phyloP scores from a whole-genome alignment of 768 basidiomycete genomes.

The Mycena rosella region DNA sequence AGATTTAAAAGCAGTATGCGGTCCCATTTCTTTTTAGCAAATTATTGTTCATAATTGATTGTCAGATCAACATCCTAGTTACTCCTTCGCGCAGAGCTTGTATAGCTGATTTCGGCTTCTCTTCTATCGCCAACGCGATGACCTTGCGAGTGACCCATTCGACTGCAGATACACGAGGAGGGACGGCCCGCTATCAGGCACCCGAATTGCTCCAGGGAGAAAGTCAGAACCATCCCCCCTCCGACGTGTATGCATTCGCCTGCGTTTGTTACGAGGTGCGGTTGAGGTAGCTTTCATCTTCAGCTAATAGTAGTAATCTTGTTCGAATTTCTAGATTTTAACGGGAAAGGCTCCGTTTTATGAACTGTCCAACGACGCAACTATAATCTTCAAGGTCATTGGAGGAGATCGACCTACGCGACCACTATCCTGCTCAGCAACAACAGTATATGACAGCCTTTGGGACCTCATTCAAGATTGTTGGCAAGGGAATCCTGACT shows the following conservation, averaged over 20 bases:
- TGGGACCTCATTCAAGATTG: conserved; percentile 16
- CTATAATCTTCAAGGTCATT: conserved; percentile 1
- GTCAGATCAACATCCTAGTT: conserved; percentile 62
- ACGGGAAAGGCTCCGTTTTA: conserved; percentile 18
- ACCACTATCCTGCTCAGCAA: not conserved
- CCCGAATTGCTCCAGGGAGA: conserved; percentile 50
- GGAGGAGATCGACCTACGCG: not conserved
- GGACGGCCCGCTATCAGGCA: conserved; percentile 52
- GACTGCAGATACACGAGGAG: conserved; percentile 39
- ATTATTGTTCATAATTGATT: not conserved
- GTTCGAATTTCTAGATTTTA: conserved; percentile 18
- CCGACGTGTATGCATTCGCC: conserved; percentile 57
- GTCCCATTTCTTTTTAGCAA: too few species aligned
- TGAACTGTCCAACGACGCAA: conserved; percentile 10
- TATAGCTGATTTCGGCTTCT: conserved; percentile 65
- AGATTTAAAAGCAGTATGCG: conserved; percentile 39
- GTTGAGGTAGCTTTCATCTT: not conserved
- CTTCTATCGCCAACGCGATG: conserved; percentile 41
- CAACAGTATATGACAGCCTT: not conserved
- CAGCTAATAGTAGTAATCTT: not conserved
- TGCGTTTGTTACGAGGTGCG: conserved; percentile 55
- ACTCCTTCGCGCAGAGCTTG: conserved; percentile 56
- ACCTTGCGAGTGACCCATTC: conserved; percentile 37
- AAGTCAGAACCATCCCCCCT: conserved; percentile 29
- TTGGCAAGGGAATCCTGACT: conserved; percentile 4